phyloP scores from a whole-genome alignment of 805 yeast genomes.

The Nakazawaea ernobii region DNA sequence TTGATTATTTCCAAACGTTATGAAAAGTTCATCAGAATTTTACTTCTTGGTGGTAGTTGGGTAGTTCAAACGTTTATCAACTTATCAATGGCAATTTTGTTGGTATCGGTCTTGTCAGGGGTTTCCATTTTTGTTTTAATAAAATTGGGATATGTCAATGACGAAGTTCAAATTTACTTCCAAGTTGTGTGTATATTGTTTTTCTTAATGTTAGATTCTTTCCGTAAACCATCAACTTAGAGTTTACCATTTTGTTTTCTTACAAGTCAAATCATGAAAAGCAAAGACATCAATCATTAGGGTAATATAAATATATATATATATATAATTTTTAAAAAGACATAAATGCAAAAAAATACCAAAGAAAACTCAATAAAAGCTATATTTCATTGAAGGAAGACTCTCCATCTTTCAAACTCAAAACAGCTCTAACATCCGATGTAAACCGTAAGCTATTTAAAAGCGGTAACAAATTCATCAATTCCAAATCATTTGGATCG shows the following conservation, averaged over 20 bases:
- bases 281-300: neutral
- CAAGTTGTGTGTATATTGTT: too few species aligned
- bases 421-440: constrained; percentile 75
- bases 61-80: too few species aligned
- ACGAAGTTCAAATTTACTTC: neutral
- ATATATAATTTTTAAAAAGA: neutral
- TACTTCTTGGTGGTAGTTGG: neutral
- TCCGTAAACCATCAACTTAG: neutral
- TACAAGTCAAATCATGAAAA: too few species aligned
- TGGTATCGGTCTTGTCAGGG: neutral
- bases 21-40: too few species aligned
- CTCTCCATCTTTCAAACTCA: constrained; percentile 66
- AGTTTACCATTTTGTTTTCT: too few species aligned
- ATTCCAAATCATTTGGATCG: constrained; percentile 86
- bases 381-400: neutral
- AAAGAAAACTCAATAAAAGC: neutral
- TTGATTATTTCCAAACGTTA: neutral
- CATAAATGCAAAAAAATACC: neutral
- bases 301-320: neutral
- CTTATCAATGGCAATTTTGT: neutral
- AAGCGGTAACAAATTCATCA: constrained; percentile 77
- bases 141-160: neutral
- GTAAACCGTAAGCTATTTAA: constrained; percentile 69
- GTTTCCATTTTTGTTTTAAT: neutral
- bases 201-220: neutral